Percentiles rank a stretch among this genome's conserved stretches.
Evolutionary conservation across 192 early-diverging fungal species (phyloP).

Genomic region (Lobulomyces angularis): DNA sequence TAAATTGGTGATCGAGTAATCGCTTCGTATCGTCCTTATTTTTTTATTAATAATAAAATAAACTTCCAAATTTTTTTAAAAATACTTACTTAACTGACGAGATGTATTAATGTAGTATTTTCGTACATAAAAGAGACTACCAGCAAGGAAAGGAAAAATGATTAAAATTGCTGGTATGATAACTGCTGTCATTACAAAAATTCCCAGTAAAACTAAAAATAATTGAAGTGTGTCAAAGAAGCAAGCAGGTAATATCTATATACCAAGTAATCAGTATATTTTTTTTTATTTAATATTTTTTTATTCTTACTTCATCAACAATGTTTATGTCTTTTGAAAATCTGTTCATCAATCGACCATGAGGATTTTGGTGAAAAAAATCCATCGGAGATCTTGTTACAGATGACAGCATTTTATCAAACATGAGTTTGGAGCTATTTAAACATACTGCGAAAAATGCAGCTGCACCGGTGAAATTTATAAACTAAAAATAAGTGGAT

Average conservation of each 20-base stretch:
- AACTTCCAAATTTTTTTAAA: constrained; percentile 3
- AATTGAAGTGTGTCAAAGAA: constrained; percentile 49
- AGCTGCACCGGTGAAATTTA: too few species aligned
- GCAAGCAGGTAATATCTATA: too few species aligned
- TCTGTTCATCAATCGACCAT: constrained; percentile 50
- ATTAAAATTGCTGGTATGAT: constrained; percentile 53
- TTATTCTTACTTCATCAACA: constrained; percentile 49
- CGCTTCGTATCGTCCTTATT: constrained; percentile 53
- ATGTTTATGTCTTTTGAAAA: constrained; percentile 44
- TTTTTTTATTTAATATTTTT: too few species aligned
- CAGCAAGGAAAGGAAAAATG: constrained; percentile 28
- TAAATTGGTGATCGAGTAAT: constrained; percentile 53
- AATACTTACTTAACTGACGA: constrained; percentile 43
- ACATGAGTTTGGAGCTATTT: constrained; percentile 16
- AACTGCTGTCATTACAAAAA: constrained; percentile 43
- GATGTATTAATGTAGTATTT: constrained; percentile 36
- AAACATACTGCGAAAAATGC: constrained; percentile 46
- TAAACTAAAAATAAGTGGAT: too few species aligned
- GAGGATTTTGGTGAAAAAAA: constrained; percentile 48
- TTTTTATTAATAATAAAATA: neutral
- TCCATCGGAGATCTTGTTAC: constrained; percentile 36
- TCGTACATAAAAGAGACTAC: constrained; percentile 37
- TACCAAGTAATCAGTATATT: too few species aligned
- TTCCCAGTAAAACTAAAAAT: constrained; percentile 48
- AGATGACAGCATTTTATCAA: constrained; percentile 21